Evolutionary conservation across 1,284 basidiomycete species (phyloP), one percentile per base, ranked within the genome.

Genomic region (Cystobasidium slooffiae): DNA sequence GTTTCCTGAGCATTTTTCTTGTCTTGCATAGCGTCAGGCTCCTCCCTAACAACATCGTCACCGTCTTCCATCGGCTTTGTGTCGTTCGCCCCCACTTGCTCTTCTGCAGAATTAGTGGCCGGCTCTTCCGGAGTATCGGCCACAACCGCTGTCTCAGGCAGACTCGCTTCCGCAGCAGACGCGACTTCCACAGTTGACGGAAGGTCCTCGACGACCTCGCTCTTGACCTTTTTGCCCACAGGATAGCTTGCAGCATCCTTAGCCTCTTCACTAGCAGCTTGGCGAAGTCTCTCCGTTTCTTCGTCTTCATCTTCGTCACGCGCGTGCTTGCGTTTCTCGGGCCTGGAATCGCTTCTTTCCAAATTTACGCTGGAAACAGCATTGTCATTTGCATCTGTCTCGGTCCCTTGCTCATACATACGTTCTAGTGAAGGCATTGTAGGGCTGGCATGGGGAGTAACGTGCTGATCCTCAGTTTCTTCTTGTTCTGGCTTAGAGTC

Each of bases 271-370:
- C 66, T 61, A 37, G 81, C 58, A 79, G 81, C 62, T 81, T 80
- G 43, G 80, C 80, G 70, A 84, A 82, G 74, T 80, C 80, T 74
- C 83, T 82, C 74, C 64, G 83, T 80, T 70, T 82, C 81, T 74
- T 81, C 81, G 65, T 85, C 84, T 53, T 83, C 84, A 20, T 79
- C 81, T 41, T 64, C 61, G 16, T 68, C 66, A 16, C 75, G 59
- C 6, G 14, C 49, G 16, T 62, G 58, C 52, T 49, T 68, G 63
- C 62, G 51, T 61, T 75, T 77, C 70, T 75, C 64, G 63, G 61
- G 64, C 24, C 70, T 6, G 56, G 75, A 66, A 52, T 61, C 55
- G 5, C 39, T 46, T 47, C 51, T 44, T n/a, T 74, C 49, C 7
- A 63, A 14, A 1, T 66, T 31, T 1, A 31, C 31, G 31, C 31